Evolutionary conservation across 441 rosid species (phyloP), one percentile per base, ranked within the genome.

Genomic region (Biscutella laevigata): DNA sequence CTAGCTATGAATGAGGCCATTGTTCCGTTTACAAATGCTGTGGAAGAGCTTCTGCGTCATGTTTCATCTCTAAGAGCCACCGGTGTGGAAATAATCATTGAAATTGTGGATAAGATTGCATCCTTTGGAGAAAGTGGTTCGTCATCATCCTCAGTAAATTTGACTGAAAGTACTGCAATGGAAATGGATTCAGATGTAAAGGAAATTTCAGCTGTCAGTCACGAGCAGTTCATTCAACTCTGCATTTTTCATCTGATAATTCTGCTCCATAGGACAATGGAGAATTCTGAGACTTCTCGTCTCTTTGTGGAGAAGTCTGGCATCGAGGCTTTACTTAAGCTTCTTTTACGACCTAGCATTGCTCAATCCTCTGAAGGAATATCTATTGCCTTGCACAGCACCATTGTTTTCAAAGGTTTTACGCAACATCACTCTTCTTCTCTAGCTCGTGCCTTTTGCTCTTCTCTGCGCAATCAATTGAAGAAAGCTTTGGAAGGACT

Each of bases 231-330:
- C 64, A 58, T 86, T 58, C 99, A 89, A 56, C 74, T 89, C 40
- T 74, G 88, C 73, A 81, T 94, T 60, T 84, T 89, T 77, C 99
- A 86, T 73, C 67, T 94, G 83, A 84, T 89, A 86, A 87, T 94
- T 46, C 70, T 94, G 77, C 92, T 94, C 59, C 97, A 94, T 51
- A 78, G 99, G 66, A 86, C 96, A 43, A 88, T 82, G 78, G 99
- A 94, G 71, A 88, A 94, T 76, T 51, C 95, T 42, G 99, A 94
- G 77, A 86, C 94, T 6, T 88, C 95, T 69, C 79, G 97, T 46
- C 71, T 88, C 62, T 94, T 94, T 72, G 97, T 94, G 64, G 99
- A 94, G 78, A 94, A 94, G 74, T 82, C 90, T 6, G 99, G 99
- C 42, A 86, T 94, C 57, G 95, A 94, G 69, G 86, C 92, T 33